Evolutionary conservation across 306 rosid species (phyloP).

Genomic region (Leucaena leucocephala): DNA sequence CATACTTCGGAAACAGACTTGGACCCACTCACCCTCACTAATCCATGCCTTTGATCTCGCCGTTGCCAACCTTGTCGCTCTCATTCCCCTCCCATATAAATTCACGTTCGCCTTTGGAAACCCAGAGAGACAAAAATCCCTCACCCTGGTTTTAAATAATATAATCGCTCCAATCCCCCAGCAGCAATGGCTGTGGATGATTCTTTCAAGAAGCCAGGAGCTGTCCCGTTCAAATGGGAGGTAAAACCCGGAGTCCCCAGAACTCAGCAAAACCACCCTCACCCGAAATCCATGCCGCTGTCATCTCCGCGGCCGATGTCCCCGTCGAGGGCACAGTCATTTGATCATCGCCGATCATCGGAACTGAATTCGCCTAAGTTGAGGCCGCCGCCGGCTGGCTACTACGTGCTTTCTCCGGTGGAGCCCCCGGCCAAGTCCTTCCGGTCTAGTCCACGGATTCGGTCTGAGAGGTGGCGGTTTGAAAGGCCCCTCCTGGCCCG

Average conservation of each 20-base stretch:
- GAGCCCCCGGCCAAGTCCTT: slow-evolving; percentile 50
- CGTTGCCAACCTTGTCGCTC: slow-evolving; percentile 10
- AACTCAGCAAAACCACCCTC: slow-evolving; percentile 35
- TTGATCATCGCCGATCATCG: not conserved
- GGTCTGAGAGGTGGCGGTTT: slow-evolving; percentile 69
- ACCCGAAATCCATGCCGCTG: slow-evolving; percentile 3
- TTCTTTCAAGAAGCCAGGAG: slow-evolving; percentile 66
- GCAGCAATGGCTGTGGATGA: slow-evolving; percentile 56
- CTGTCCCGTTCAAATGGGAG: slow-evolving; percentile 96
- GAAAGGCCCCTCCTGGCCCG: slow-evolving; percentile 39
- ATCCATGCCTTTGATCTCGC: slow-evolving; percentile 83
- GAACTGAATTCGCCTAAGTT: slow-evolving; percentile 47
- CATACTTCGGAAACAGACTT: slow-evolving; percentile 28
- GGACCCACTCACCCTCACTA: slow-evolving; percentile 42
- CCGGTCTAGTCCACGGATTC: slow-evolving; percentile 45
- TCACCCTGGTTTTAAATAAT: not conserved
- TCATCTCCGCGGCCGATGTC: not conserved
- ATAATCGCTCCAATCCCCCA: not conserved
- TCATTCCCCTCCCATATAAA: slow-evolving; percentile 19
- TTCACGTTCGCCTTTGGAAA: not conserved
- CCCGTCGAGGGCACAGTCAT: not conserved
- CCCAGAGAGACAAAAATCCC: not conserved
- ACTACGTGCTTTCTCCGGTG: slow-evolving; percentile 30
- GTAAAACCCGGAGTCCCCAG: slow-evolving; percentile 87
- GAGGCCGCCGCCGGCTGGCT: slow-evolving; percentile 58